A percentile compares a stretch with the other conserved stretches of the same genome.
phyloP scores from a whole-genome alignment of 139 green algal genomes.

The Monoraphidium neglectum region DNA sequence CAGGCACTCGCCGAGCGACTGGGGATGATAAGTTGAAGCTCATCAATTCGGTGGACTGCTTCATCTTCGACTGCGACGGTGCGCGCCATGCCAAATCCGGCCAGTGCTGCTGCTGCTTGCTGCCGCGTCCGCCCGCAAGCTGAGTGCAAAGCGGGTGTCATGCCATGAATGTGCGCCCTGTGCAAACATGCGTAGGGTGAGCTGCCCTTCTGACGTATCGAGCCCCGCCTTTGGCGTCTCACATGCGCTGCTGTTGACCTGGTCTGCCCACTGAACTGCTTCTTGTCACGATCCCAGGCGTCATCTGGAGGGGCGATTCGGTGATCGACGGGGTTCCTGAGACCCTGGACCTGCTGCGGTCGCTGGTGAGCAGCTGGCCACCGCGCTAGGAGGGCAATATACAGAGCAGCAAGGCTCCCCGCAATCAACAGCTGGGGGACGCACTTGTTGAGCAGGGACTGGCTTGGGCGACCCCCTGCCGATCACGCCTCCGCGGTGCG shows the following conservation, averaged over 20 bases:
- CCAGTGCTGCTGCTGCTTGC: not conserved
- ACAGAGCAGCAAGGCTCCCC: not conserved
- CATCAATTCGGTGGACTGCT: constrained; percentile 91
- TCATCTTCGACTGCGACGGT: constrained; percentile 99
- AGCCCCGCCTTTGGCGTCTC: too few species aligned
- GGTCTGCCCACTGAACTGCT: too few species aligned
- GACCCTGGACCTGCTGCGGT: constrained; percentile 91
- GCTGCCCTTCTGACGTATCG: too few species aligned
- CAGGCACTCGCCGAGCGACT: constrained; percentile 36
- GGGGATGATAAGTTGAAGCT: constrained; percentile 76
- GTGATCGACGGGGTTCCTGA: constrained; percentile 97
- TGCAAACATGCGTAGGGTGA: too few species aligned
- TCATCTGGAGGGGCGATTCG: constrained; percentile 97
- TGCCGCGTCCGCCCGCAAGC: too few species aligned
- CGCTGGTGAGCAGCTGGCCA: constrained; percentile 55
- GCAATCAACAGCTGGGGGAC: not conserved
- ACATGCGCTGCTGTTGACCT: too few species aligned
- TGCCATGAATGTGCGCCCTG: too few species aligned
- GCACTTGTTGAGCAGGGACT: not conserved
- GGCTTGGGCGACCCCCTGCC: too few species aligned
- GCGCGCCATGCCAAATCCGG: constrained; percentile 3
- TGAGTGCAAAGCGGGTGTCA: too few species aligned
- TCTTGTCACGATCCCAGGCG: too few species aligned
- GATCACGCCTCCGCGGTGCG: too few species aligned
- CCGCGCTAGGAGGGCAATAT: too few species aligned